These are phyloP conservation scores for Aspergillus mulundensis DNA, from an alignment of 495 filamentous ascomycete species.

Conservation along the genomic window DNA sequence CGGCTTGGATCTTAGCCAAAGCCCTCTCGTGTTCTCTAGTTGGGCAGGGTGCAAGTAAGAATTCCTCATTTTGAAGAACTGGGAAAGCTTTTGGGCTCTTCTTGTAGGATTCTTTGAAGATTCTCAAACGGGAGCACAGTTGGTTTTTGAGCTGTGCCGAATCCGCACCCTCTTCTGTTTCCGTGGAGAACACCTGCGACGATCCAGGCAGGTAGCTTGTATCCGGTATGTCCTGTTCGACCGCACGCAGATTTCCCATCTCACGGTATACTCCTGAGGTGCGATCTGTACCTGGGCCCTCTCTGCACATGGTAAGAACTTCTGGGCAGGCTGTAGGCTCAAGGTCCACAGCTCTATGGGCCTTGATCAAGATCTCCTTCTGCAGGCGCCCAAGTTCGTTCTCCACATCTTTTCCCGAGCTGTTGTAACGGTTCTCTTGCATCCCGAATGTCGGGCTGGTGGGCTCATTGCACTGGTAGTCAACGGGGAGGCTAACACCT, in stretches of 20 bases:
- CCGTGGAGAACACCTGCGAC: neutral
- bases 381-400: slow-evolving; percentile 17
- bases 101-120: slow-evolving; percentile 11
- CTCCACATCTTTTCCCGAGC: neutral
- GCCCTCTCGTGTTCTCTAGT: slow-evolving; percentile 11
- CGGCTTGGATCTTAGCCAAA: neutral
- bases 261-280: slow-evolving; percentile 13
- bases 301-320: slow-evolving; percentile 17
- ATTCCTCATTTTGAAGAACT: slow-evolving; percentile 9
- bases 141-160: neutral
- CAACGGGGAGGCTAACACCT: neutral
- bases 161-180: neutral
- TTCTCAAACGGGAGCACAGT: neutral
- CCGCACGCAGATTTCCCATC: slow-evolving; percentile 9
- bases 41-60: slow-evolving; percentile 11
- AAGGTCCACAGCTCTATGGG: slow-evolving; percentile 11
- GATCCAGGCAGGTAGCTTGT: neutral
- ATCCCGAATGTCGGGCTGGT: neutral
- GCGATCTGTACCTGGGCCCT: slow-evolving; percentile 21
- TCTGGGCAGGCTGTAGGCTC: slow-evolving; percentile 15
- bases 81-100: slow-evolving; percentile 16
- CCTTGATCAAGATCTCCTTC: slow-evolving; percentile 11
- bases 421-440: neutral
- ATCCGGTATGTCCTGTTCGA: neutral
- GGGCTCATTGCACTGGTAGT: neutral